Base-by-base conservation (phyloP, 2,329 filamentous ascomycete genomes). In the Colletotrichum tamarilloi region DNA sequence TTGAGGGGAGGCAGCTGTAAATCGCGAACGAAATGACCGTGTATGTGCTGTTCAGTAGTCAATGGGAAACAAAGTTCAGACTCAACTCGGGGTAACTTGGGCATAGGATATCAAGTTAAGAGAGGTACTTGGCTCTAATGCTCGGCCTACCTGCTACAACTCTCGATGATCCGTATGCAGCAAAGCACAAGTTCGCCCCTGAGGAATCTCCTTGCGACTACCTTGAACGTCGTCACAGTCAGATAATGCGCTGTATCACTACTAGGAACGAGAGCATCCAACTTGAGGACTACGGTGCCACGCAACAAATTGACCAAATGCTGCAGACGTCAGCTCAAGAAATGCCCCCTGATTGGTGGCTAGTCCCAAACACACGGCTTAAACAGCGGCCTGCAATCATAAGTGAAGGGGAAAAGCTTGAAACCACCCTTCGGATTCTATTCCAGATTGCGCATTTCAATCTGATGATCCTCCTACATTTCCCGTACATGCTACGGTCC, bases 41-140 rank as follows among this genome's bases (percentile, higher is more conserved):
- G 30, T 9, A 32, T 32, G 30, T 32, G 30, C 30, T 32, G 30
- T 30, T 30, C 28, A 30, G 28, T 30, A 30, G 28, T 30, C 7
- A 30, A 30, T 30, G 28, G 28, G 28, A 30, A 30, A 30, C 28
- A 30, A 30, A 30, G 7, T 30, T 7, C 28, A 30, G 28, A 30
- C 28, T 30, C 28, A 30, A 30, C 28, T 30, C 28, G 28, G 28
- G 28, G 28, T 30, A 30, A 8, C 1, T 26, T 26, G 24, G 84
- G 82, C 81, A 81, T 42, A 81, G 82, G 1, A 78, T 85, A 11
- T 74, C 83, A 2, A 79, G 73, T 19, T 75, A 79, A 11, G 84
- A 86, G 32, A 79, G 82, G 14, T 78, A 81, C 16, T 74, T 86
- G 0, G 81, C 77, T 24, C 76, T 86, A 8, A 80, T 85, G 77